phyloP scores from a whole-genome alignment of 176 grass and related monocot genomes.

The Panicum miliaceum region DNA sequence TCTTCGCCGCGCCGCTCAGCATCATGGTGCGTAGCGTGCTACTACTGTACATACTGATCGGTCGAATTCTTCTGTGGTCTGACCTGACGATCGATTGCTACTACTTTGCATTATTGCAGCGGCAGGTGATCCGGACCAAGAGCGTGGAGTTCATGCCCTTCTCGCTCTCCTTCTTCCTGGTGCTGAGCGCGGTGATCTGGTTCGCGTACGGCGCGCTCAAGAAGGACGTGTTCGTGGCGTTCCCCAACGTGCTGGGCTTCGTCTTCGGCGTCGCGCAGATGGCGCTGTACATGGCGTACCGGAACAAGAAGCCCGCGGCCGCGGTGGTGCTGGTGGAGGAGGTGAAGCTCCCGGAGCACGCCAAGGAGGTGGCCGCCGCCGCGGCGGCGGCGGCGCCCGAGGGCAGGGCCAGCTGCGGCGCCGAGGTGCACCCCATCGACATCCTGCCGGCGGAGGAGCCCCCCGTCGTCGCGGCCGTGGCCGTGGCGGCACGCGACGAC shows the following conservation, averaged over 20 bases:
- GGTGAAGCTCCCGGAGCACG: constrained; percentile 61
- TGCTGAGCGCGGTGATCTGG: constrained; percentile 84
- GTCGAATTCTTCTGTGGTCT: neutral
- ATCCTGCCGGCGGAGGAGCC: neutral
- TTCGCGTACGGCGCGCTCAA: constrained; percentile 81
- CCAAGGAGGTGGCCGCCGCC: constrained; percentile 12
- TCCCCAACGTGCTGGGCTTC: constrained; percentile 85
- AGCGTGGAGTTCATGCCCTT: constrained; percentile 99
- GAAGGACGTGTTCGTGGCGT: constrained; percentile 77
- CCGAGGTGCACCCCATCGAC: constrained; percentile 65
- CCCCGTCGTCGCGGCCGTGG: neutral
- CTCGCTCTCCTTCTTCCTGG: constrained; percentile 82
- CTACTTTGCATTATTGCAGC: constrained; percentile 20
- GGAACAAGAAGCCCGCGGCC: constrained; percentile 28
- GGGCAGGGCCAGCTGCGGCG: constrained; percentile 45
- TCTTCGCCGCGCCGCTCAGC: constrained; percentile 89
- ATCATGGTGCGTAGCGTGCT: constrained; percentile 59
- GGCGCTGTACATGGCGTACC: constrained; percentile 75
- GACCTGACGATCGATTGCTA: no score
- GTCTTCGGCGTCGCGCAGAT: constrained; percentile 83
- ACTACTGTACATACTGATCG: no score
- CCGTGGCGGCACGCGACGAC: no score
- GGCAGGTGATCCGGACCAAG: constrained; percentile 87
- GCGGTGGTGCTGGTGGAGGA: constrained; percentile 18
- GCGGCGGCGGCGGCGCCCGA: neutral